Conservation (phyloP, 2,329 filamentous ascomycete genomes). For the Colletotrichum sansevieriae region DNA sequence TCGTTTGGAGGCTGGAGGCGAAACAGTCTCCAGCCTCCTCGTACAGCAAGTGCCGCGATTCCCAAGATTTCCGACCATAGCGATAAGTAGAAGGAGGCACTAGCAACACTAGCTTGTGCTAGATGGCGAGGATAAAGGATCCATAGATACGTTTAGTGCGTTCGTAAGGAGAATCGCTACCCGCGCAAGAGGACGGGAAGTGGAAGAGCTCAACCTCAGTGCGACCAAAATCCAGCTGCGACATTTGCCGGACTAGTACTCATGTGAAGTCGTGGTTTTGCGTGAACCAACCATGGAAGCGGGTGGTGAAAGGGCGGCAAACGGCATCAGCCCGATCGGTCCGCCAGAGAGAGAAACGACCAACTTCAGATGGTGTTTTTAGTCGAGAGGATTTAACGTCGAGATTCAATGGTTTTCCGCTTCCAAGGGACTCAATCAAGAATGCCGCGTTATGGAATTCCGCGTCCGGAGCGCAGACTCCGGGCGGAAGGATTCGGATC, state of each 20-base stretch:
- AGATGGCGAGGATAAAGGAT: conserved; percentile 30
- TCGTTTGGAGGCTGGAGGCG: conserved; percentile 1
- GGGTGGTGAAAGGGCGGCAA: not conserved
- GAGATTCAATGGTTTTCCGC: not conserved
- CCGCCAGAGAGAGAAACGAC: too few species aligned
- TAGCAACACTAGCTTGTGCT: conserved; percentile 23
- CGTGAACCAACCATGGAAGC: not conserved
- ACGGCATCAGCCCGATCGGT: not conserved
- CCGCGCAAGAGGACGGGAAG: too few species aligned
- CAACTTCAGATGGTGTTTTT: too few species aligned
- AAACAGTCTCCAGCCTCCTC: conserved; percentile 13
- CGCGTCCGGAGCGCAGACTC: conserved; percentile 22
- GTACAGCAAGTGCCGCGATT: conserved; percentile 19
- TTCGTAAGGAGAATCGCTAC: conserved; percentile 9
- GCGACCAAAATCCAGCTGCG: too few species aligned
- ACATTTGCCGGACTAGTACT: too few species aligned
- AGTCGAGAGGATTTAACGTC: not conserved
- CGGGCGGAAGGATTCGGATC: conserved; percentile 26
- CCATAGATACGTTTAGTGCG: conserved; percentile 17
- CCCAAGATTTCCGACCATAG: conserved; percentile 12
- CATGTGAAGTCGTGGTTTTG: not conserved
- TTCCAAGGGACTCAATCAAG: not conserved
- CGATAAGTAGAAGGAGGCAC: conserved; percentile 17
- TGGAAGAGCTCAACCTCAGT: too few species aligned
- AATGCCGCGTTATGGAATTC: conserved; percentile 28